Conservation (phyloP, 805 yeast species). For the Isabelozyma pseudorhagii region DNA sequence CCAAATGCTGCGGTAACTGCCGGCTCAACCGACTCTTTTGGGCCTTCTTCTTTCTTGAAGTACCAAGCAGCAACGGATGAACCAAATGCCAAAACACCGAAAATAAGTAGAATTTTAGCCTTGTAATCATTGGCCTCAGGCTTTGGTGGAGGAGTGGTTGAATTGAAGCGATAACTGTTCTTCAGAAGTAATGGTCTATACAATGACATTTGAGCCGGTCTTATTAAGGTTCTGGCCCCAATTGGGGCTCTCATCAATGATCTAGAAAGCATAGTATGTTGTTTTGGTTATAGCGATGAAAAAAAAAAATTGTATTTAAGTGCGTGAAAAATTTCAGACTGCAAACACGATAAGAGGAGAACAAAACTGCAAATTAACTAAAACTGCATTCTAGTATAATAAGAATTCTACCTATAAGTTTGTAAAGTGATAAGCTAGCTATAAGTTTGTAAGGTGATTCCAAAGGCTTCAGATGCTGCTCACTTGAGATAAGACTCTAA, state of each 20-base stretch:
- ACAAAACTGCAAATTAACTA: too few relatives aligned
- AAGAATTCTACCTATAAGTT: too few relatives aligned
- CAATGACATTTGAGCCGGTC: neutral
- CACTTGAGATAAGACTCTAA: neutral
- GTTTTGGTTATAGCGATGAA: neutral
- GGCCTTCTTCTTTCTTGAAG: constrained; percentile 37
- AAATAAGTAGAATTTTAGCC: constrained; percentile 22
- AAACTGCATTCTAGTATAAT: too few relatives aligned
- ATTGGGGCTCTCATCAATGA: neutral
- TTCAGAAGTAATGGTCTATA: too few relatives aligned
- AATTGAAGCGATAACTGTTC: constrained; percentile 6
- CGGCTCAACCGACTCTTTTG: constrained; percentile 45
- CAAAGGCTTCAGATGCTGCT: too few relatives aligned
- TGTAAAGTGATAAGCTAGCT: too few relatives aligned
- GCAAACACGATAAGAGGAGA: too few relatives aligned
- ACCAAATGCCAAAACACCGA: constrained; percentile 51
- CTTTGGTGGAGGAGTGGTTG: constrained; percentile 7
- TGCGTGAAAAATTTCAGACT: neutral
- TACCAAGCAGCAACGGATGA: constrained; percentile 43
- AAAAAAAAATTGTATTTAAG: neutral
- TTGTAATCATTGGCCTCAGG: constrained; percentile 9
- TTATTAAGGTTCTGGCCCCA: neutral
- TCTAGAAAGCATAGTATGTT: neutral
- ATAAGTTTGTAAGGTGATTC: too few relatives aligned
- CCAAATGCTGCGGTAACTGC: constrained; percentile 46